Evolutionary conservation across 1,139 yeast species (phyloP), one percentile per base, ranked within the genome.

Genomic region (Meyerozyma smithsonii): DNA sequence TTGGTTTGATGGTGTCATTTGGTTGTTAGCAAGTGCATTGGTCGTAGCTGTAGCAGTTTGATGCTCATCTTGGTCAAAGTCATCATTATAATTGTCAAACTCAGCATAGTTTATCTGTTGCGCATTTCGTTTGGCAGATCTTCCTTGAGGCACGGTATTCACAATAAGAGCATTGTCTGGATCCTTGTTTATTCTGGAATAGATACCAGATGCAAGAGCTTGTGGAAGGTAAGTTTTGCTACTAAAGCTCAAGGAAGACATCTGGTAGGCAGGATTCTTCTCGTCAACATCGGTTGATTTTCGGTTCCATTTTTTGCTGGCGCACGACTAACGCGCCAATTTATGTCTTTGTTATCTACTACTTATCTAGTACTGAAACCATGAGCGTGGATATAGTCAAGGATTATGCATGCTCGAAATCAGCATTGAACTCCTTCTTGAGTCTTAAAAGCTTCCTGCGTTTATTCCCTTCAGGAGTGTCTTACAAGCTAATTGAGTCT

Each of bases 61-160:
- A 4, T 46, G 82, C 32, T 81, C 87, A 36, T 82, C 86, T 43
- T 79, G 77, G 44, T 86, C 95, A 46, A 75, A 77, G 52, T 85
- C 95, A 45, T 81, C 84, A 41, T 62, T 67, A 36, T 51, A 56
- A 39, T 60, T 72, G 40, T 81, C 88, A 40, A 74, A 61, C 51
- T 89, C 97, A 0, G 96, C 92, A 55, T 89, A 90, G 58, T 85
- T 88, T 39, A 88, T 79, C 38, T 81, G 83, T 39, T 79, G 76
- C 4, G 89, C 81, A 42, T 73, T 67, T 51, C 97, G 74, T 55
- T 88, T 88, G 28, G 89, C 84, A 32, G 84, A 74, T 47, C 96
- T 75, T 6, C 88, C 79, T 3, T 83, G 81, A 3, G 90, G 88
- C 4, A 85, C 83, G 3, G 88, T 76, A 37, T 61, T 67, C 32